Evolutionary conservation across 2,329 filamentous ascomycete species (phyloP), one percentile per base, ranked within the genome.

Genomic region (Colletotrichum camelliae): DNA sequence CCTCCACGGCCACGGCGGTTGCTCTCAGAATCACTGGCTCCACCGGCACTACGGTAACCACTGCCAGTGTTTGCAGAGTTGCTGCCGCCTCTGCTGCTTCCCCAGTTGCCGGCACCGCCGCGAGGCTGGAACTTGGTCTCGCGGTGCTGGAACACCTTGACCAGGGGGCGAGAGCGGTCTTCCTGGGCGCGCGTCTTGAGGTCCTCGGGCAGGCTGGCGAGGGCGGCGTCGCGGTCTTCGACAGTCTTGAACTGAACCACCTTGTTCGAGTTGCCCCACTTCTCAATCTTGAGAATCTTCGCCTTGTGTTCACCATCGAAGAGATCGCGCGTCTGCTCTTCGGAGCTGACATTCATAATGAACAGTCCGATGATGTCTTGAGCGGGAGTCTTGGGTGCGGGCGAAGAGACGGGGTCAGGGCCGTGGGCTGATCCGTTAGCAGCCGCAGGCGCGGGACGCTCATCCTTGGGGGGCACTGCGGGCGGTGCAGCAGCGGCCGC

Each of bases 11-110:
- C 89, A 13, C 90, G 88, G 77, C 89, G 87, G 74, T 88, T 90
- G 74, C 89, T 90, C 81, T 92, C 91, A 43, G 90, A 91, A 78
- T 92, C 93, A 81, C 93, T 94, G 75, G 95, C 96, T 74, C 95
- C 95, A 69, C 93, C 94, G 71, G 94, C 94, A 81, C 95, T 97
- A 80, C 95, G 93, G 87, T 98, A 98, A 75, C 95, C 95, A 79
- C 94, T 94, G 73, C 91, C 90, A 62, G 86, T 85, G 71, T 84
- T 84, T 66, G 85, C 84, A n/a, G 87, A 83, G 78, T 87, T 86
- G 65, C 92, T 91, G 69, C 93, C 91, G 64, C 94, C 90, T 78
- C 88, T 88, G 83, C 90, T 94, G 81, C 88, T 90, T 62, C 93
- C 93, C 92, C 92, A 94, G 79, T 88, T 93, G 62, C 92, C 92